Percentiles rank a stretch among this genome's conserved stretches.
Conservation (phyloP, 2,329 filamentous ascomycete species). For the Sphaceloma murrayae region DNA sequence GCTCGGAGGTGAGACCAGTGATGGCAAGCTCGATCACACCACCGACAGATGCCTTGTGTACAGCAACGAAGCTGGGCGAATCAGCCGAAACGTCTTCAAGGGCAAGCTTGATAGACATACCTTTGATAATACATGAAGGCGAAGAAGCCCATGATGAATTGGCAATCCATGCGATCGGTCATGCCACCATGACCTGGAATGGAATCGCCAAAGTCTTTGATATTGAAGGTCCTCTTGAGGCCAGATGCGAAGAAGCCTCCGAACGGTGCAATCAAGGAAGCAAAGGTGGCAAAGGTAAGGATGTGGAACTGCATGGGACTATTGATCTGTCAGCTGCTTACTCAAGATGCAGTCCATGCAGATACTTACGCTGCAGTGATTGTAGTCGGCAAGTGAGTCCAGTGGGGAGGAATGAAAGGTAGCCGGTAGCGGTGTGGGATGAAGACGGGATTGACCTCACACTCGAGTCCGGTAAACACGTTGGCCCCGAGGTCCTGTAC, state of each 20-base stretch:
- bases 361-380: slow-evolving; percentile 53
- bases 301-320: slow-evolving; percentile 86
- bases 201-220: slow-evolving; percentile 98
- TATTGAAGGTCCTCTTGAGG: slow-evolving; percentile 96
- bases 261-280: slow-evolving; percentile 92
- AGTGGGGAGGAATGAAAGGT: slow-evolving; percentile 46
- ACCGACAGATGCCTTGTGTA: slow-evolving; percentile 76
- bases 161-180: slow-evolving; percentile 98
- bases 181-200: slow-evolving; percentile 97
- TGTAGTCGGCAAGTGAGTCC: slow-evolving; percentile 61
- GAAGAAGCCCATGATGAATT: slow-evolving; percentile 99
- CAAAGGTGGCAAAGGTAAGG: slow-evolving; percentile 81
- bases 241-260: slow-evolving; percentile 97
- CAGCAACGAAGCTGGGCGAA: slow-evolving; percentile 67
- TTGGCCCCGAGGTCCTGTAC: slow-evolving; percentile 74
- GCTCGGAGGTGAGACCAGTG: slow-evolving; percentile 73
- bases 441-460: slow-evolving; percentile 87
- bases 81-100: background rate
- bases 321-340: slow-evolving; percentile 1
- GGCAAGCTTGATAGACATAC: background rate
- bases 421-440: slow-evolving; percentile 64
- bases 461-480: slow-evolving; percentile 80
- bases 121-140: slow-evolving; percentile 92
- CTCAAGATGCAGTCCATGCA: background rate
- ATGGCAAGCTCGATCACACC: slow-evolving; percentile 85